phyloP scores from a whole-genome alignment of 2,329 filamentous ascomycete species.

The Botrytis hyacinthi region DNA sequence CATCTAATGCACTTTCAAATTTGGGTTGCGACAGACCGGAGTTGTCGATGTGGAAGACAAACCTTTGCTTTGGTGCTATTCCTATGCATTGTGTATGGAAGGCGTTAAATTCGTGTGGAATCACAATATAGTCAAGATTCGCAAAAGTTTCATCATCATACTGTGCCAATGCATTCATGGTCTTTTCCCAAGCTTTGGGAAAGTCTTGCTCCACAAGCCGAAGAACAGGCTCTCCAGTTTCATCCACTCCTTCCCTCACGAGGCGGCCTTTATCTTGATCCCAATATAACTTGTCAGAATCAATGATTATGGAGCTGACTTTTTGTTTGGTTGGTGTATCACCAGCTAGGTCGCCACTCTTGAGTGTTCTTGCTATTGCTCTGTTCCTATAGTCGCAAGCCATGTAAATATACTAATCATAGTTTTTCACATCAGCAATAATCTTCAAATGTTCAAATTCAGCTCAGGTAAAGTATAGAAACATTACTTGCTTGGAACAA shows the following conservation, averaged over 20 bases:
- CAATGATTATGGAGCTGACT: slow-evolving; percentile 1
- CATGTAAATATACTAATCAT: not conserved
- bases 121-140: slow-evolving; percentile 12
- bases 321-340: not conserved
- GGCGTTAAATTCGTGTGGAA: not conserved
- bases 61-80: slow-evolving; percentile 12
- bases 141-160: not conserved
- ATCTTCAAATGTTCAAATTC: not conserved
- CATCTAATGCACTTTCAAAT: not conserved
- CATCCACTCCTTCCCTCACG: fast-evolving
- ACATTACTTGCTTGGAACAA: not conserved
- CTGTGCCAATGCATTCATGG: not conserved
- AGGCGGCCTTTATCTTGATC: not conserved
- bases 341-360: slow-evolving; percentile 1
- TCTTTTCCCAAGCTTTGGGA: not conserved
- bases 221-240: no score
- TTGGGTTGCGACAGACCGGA: not conserved
- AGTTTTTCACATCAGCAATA: not conserved
- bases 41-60: slow-evolving; percentile 12
- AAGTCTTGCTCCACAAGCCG: not conserved
- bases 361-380: slow-evolving; percentile 5
- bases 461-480: no score
- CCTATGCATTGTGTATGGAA: not conserved
- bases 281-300: slow-evolving; percentile 4
- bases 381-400: slow-evolving; percentile 8